Percentiles rank a stretch among this genome's conserved stretches.
These are phyloP conservation scores for Lanzia echinophila DNA, from an alignment of 2,329 filamentous ascomycete species.

Conservation along the genomic window DNA sequence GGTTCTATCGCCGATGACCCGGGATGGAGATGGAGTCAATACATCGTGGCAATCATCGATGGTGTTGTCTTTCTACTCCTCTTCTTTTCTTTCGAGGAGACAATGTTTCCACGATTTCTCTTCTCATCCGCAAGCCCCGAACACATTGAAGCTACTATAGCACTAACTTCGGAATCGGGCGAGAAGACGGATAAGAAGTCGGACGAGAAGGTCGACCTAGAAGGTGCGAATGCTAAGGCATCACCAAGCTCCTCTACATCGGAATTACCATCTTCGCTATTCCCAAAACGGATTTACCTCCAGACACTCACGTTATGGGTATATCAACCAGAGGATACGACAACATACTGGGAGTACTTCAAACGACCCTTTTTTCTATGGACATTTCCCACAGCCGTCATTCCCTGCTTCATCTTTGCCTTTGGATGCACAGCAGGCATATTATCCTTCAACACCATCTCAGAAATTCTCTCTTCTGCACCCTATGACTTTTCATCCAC, in stretches of 20 bases:
- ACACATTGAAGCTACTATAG: neutral
- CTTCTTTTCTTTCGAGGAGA: neutral
- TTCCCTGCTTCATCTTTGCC: neutral
- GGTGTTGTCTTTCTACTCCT: neutral
- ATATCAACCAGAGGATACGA: neutral
- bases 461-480: constrained; percentile 5
- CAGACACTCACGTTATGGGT: neutral
- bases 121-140: neutral
- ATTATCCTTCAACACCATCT: neutral
- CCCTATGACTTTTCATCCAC: constrained; percentile 13
- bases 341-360: neutral
- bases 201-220: neutral
- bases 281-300: neutral
- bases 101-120: neutral
- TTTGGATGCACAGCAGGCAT: neutral
- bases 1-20: neutral
- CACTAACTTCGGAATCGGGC: neutral
- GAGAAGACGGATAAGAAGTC: no score
- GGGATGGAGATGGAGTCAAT: neutral
- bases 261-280: neutral
- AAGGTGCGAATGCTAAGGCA: neutral
- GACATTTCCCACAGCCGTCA: neutral
- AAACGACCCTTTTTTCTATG: neutral
- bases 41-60: neutral
- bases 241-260: neutral